Percentiles rank a stretch among this genome's conserved stretches.
Conservation (phyloP, 441 rosid genomes). For the Erodium trifolium region DNA sequence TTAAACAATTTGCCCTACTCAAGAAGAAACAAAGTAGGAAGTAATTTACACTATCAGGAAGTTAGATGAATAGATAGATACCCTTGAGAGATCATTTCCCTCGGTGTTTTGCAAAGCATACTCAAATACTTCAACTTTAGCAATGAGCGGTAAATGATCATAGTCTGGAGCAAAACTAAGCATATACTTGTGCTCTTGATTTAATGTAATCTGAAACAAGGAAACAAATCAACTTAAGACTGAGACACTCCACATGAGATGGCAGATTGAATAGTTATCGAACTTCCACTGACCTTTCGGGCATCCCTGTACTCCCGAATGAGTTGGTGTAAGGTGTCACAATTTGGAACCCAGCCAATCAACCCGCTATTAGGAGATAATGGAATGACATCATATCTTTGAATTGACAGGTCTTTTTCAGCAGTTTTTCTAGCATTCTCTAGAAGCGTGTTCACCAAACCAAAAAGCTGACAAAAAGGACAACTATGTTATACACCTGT, state of each 20-base stretch:
- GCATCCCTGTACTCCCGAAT: slow-evolving; percentile 95
- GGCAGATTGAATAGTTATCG: slow-evolving; percentile 14
- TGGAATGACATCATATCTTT: slow-evolving; percentile 89
- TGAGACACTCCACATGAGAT: slow-evolving; percentile 4
- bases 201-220: slow-evolving; percentile 63
- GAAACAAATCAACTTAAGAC: background rate
- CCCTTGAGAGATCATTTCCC: slow-evolving; percentile 96
- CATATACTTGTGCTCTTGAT: slow-evolving; percentile 92
- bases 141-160: slow-evolving; percentile 88
- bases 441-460: slow-evolving; percentile 88
- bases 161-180: slow-evolving; percentile 89
- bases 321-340: slow-evolving; percentile 93
- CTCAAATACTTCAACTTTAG: slow-evolving; percentile 93
- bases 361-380: slow-evolving; percentile 96
- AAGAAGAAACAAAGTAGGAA: slow-evolving; percentile 14
- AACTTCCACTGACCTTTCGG: slow-evolving; percentile 55
- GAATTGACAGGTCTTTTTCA: slow-evolving; percentile 88
- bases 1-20: slow-evolving; percentile 12
- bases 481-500: slow-evolving; percentile 12
- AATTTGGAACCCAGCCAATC: slow-evolving; percentile 95
- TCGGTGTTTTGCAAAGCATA: slow-evolving; percentile 84
- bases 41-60: slow-evolving; percentile 9
- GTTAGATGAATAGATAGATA: slow-evolving; percentile 28
- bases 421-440: slow-evolving; percentile 84
- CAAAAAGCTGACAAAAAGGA: slow-evolving; percentile 69